Conservation (phyloP, 2,329 filamentous ascomycete genomes). For the Fusarium avenaceum region DNA sequence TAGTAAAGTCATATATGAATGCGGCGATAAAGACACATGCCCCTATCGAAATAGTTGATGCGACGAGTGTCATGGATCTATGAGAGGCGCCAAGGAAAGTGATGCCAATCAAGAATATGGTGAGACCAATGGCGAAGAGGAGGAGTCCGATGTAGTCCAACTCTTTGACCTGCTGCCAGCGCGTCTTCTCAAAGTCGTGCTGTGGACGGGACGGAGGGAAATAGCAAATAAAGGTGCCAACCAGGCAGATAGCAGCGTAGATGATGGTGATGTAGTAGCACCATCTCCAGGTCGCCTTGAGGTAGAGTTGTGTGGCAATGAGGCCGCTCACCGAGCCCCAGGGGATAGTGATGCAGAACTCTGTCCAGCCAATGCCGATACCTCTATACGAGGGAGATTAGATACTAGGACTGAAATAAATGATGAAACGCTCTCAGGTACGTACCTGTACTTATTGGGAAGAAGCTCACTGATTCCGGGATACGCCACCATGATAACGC, state of each 20-base stretch:
- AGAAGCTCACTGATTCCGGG: constrained; percentile 17
- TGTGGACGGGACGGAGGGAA: constrained; percentile 18
- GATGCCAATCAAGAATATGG: background rate
- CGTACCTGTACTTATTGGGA: constrained; percentile 19
- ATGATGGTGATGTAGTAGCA: constrained; percentile 25
- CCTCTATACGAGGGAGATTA: background rate
- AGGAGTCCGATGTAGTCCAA: constrained; percentile 20
- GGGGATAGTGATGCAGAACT: constrained; percentile 18
- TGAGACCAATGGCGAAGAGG: constrained; percentile 15
- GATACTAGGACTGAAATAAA: too few relatives aligned
- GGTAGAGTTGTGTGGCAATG: constrained; percentile 17
- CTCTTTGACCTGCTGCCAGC: constrained; percentile 24
- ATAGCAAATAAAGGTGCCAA: constrained; percentile 21
- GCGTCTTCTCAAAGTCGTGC: constrained; percentile 22
- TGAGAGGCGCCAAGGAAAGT: constrained; percentile 16
- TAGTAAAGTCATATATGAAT: constrained; percentile 18
- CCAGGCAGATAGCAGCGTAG: constrained; percentile 5
- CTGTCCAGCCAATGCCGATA: constrained; percentile 18
- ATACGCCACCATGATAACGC: constrained; percentile 19
- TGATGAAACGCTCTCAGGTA: accelerated
- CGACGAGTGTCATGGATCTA: constrained; percentile 12
- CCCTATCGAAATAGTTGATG: constrained; percentile 6
- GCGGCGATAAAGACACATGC: constrained; percentile 14
- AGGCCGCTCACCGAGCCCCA: constrained; percentile 9
- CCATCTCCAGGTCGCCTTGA: constrained; percentile 20